Evolutionary conservation across 495 filamentous ascomycete genomes (phyloP), one percentile per base, ranked within the genome.

Genomic region (Lichina pygmaea): DNA sequence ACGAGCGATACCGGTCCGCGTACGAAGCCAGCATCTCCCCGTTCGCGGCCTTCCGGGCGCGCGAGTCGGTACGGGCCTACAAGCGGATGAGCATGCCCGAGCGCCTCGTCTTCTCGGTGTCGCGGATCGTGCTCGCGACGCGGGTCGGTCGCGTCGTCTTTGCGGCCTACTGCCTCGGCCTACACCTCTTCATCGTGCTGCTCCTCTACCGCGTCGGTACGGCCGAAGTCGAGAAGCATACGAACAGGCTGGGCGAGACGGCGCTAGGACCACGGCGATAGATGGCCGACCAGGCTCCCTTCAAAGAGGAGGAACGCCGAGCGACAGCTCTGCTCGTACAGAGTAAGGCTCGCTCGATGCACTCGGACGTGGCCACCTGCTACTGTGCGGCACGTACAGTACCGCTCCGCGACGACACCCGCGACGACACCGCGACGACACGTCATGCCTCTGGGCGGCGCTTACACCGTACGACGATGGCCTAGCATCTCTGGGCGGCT

Each of bases 21-120:
- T 99, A 99, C 59, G 89, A 99, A 61, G 78, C 79, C 16, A 86
- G 84, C 54, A 77, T 97, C 33, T 92, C 83, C 10, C 89, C 89
- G 0, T 99, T 99, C 54, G 86, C 86, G 30, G 84, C 81, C 7
- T 97, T 95, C 61, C 70, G 85, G 37, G 85, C 89, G 6, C 75
- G 86, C 36, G 89, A 99, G 64, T 81, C 78, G 34, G 77, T 82
- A 6, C 67, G 89, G 33, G 91, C 89, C n/a, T 83, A 92, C 58
- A 85, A 86, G 54, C 74, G 89, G 33, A 93, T 99, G 86, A 82
- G 72, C 49, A 59, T 94, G 6, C 82, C 84, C 0, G 89, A 99
- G 62, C 66, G 91, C 30, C 65, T 83, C 11, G 78, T 99, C 13
- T 93, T 89, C 60, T 85, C 83, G 10, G 68, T 94, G 47, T 92